Evolutionary conservation across 345 rosid genomes (phyloP), one percentile per base, ranked within the genome.

Genomic region (Populus tremula): DNA sequence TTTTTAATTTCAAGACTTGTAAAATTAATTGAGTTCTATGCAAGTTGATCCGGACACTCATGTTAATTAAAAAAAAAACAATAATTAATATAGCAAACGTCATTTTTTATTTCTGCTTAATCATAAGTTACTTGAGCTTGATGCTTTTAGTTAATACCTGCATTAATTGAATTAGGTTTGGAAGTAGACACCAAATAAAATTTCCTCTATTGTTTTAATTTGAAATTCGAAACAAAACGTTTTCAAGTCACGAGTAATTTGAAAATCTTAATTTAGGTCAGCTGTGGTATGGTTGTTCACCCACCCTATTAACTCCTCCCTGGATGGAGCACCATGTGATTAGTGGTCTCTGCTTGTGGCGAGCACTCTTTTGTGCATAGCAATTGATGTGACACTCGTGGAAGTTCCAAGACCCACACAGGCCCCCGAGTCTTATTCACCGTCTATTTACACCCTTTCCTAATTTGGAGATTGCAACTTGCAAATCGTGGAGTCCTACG

Each of bases 31-130:
- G 0, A 36, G 6, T 36, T 36, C 0, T 5, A 35, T 5, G 38
- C 38, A 35, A 35, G 2, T 3, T 4, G 2, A 6, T 3, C 38
- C 0, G 38, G 0, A 4, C 0, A 35, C 1, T 4, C 0, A 36
- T 36, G 0, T 36, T 36, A 36, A 36, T 36, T 4, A 36, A 36
- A 36, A 36, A 36, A 36, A 36, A 36, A 31, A 25, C 25, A 33
- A 4, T 33, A 0, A 33, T 33, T 33, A 5, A 5, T 3, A 33
- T 33, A 4, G 5, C 35, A 4, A 3, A 33, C 0, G 0, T 33
- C 36, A 38, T 38, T 38, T 6, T 38, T 7, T 7, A 38, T 7
- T 1, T 7, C 8, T 38, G 8, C 1, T 38, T 38, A 38, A 38
- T 17, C 56, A 50, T 0, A 6, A 50, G 20, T 20, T 2, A 54